A percentile compares a stretch with the other conserved stretches of the same genome.
Evolutionary conservation across 208 protist species (phyloP).

Genomic region (Leishmania amazonensis): DNA sequence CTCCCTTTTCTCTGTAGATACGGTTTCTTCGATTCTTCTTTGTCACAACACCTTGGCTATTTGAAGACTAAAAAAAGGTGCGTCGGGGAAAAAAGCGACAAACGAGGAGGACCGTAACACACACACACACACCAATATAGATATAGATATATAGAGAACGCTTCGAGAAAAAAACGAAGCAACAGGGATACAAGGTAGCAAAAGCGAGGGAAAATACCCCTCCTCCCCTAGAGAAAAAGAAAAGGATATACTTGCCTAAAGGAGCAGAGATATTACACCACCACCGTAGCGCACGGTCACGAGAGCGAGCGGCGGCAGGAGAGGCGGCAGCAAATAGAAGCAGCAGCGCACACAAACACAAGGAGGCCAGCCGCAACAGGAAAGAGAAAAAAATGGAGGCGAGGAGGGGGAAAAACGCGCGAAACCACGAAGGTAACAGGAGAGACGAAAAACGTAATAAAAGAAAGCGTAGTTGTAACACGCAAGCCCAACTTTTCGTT

Average conservation of each 20-base stretch:
- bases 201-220: not conserved
- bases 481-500: not conserved
- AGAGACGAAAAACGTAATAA: not conserved
- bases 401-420: not conserved
- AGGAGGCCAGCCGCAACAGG: not conserved
- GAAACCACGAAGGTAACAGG: constrained; percentile 5
- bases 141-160: not conserved
- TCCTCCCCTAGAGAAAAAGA: not conserved
- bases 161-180: not conserved
- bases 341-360: not conserved
- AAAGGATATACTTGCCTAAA: not conserved
- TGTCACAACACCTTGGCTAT: not conserved
- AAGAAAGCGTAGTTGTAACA: not conserved
- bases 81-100: not conserved
- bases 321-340: not conserved
- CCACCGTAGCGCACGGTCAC: not conserved
- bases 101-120: not conserved
- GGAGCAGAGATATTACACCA: not conserved
- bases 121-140: too few relatives aligned
- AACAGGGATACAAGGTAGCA: not conserved
- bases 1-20: not conserved
- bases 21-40: not conserved
- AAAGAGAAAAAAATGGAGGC: not conserved
- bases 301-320: not conserved
- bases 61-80: not conserved